Conservation (phyloP, 306 rosid genomes). For the Amphicarpaea edgeworthii region DNA sequence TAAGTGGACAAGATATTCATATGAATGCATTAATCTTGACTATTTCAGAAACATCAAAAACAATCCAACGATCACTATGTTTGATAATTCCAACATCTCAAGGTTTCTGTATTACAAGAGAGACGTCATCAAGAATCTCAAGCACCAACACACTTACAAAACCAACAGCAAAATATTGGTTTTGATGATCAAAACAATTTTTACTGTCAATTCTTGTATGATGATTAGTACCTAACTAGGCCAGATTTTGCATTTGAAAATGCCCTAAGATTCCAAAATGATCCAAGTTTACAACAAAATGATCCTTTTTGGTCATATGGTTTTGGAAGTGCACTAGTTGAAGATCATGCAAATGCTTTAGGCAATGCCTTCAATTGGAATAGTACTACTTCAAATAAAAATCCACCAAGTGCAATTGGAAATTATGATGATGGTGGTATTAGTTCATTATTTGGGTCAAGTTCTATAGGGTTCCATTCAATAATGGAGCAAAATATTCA, state of each 20-base stretch:
- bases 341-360: neutral
- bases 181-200: too few relatives aligned
- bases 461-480: neutral
- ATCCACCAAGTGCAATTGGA: neutral
- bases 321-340: neutral
- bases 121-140: neutral
- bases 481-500: neutral
- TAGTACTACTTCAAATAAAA: neutral
- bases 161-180: neutral
- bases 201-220: neutral
- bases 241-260: neutral
- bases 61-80: too few relatives aligned
- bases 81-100: neutral
- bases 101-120: constrained; percentile 10
- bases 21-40: too few relatives aligned
- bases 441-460: neutral
- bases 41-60: too few relatives aligned
- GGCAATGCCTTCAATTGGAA: neutral
- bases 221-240: neutral
- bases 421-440: neutral
- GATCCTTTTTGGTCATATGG: too few relatives aligned
- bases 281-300: neutral
- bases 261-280: neutral
- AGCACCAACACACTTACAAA: neutral
- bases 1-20: too few relatives aligned